Base-by-base conservation (phyloP, 2,329 filamentous ascomycete species). In the Trichoderma sp. region DNA sequence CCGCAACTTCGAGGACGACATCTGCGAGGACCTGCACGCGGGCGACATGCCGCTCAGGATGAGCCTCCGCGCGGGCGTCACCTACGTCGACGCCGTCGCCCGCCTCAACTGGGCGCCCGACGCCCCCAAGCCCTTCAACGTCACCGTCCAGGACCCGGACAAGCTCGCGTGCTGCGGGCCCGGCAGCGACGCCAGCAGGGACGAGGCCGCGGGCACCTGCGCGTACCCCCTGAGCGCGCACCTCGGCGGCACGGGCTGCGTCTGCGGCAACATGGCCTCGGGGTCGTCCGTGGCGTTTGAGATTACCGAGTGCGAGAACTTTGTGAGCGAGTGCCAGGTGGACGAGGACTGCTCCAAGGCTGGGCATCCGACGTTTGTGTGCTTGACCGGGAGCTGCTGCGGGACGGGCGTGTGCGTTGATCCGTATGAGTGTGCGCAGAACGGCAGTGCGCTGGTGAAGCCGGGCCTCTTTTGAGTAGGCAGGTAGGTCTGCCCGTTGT, bases 341-440 rank as follows among this genome's bases (percentile, higher is more conserved):
- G 73, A 75, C 43, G 65, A 64, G 0, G 74, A 74, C 15, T 78
- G 76, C 54, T 67, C 66, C 5, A 65, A 52, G 1, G 68, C 72
- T 17, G 72, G 70, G 0, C 67, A 73, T 9, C 47, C 65, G 12
- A 71, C 68, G 3, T 73, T 71, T 63, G 66, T 76, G 45, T 78
- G 76, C 47, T 39, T 78, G 54, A 72, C 68, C 10, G 76, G 75
- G n/a, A 77, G 73, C 60, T 78, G 76, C 55, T 78, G 76, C 47
- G 75, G 73, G 1, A 67, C 68, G 1, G 76, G 76, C 2, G 74
- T 78, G 5, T 78, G 76, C 58, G 71, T 78, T 65, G 74, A 78
- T 69, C 74, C 74, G 6, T 77, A 73, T 65, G 73, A 74, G 64
- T 78, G 76, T 65, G 76, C 76, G 3, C 73, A 76, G 65, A 73